Conservation (phyloP, 352 stramenopile genomes). For the Elongisporangium undulatum region DNA sequence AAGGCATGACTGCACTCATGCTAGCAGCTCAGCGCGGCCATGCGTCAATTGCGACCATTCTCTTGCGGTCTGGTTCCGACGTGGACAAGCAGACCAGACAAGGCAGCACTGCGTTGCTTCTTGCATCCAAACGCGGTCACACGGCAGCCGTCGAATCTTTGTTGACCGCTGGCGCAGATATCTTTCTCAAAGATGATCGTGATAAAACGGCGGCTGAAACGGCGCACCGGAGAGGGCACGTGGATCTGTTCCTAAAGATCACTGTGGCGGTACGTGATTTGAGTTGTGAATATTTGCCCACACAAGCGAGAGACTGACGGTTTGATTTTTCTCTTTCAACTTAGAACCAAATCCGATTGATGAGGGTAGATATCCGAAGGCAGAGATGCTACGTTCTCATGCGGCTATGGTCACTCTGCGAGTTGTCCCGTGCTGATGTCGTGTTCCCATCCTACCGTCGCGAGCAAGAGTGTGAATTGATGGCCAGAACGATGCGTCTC, state of each 20-base stretch:
- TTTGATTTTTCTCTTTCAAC: conserved; percentile 5
- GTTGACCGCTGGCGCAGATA: conserved; percentile 76
- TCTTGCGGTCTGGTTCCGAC: conserved; percentile 80
- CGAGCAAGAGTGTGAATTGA: conserved; percentile 39
- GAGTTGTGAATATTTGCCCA: too few relatives aligned
- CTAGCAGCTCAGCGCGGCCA: conserved; percentile 79
- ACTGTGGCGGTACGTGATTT: conserved; percentile 48
- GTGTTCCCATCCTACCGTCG: conserved; percentile 30
- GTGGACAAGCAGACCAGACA: conserved; percentile 87
- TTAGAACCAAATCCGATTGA: conserved; percentile 76
- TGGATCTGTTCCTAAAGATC: conserved; percentile 84
- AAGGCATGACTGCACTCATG: conserved; percentile 88
- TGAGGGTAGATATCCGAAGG: conserved; percentile 66
- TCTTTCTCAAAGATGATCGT: conserved; percentile 85
- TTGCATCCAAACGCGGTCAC: conserved; percentile 80
- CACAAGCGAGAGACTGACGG: neutral
- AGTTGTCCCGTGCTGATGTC: conserved; percentile 47
- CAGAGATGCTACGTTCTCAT: conserved; percentile 71
- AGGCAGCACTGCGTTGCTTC: conserved; percentile 78
- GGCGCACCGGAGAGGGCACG: conserved; percentile 71
- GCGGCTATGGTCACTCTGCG: conserved; percentile 66
- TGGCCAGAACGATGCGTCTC: conserved; percentile 67
- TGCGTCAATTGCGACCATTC: conserved; percentile 69
- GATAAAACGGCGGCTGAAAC: conserved; percentile 85
- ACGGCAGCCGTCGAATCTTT: conserved; percentile 72